Percentiles rank a stretch among this genome's conserved stretches.
phyloP scores from a whole-genome alignment of 2,329 filamentous ascomycete species.

The Pseudogymnoascus sp. region DNA sequence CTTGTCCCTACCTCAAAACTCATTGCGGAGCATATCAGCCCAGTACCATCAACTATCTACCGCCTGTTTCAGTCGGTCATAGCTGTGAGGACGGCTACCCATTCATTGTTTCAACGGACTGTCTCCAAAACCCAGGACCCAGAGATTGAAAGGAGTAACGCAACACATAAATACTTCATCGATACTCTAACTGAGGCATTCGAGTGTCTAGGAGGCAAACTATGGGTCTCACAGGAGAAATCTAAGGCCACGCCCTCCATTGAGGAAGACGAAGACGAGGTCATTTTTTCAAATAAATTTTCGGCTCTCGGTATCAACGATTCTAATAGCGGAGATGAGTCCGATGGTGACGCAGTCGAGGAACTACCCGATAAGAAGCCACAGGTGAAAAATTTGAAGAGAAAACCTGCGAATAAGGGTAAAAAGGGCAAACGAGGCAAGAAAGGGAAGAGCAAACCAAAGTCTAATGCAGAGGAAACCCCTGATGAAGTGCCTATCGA shows the following conservation, averaged over 20 bases:
- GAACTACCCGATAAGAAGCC: conserved; percentile 14
- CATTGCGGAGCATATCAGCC: conserved; percentile 30
- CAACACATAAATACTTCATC: conserved; percentile 15
- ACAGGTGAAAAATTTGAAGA: conserved; percentile 14
- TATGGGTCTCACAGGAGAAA: conserved; percentile 24
- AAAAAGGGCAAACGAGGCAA: conserved; percentile 26
- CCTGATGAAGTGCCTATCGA: conserved; percentile 37
- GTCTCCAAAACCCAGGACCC: conserved; percentile 12
- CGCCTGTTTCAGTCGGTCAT: conserved; percentile 29
- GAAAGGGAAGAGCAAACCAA: conserved; percentile 23
- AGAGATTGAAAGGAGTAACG: conserved; percentile 16
- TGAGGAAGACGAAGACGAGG: conserved; percentile 22
- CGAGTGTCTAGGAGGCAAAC: conserved; percentile 10
- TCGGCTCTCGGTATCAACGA: conserved; percentile 19
- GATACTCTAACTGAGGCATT: conserved; percentile 15
- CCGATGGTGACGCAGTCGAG: conserved; percentile 14
- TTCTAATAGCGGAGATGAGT: conserved; percentile 16
- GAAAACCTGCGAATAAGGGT: conserved; percentile 19
- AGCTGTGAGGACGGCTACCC: conserved; percentile 11
- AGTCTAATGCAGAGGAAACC: conserved; percentile 21
- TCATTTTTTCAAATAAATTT: conserved; percentile 27
- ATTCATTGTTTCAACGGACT: conserved; percentile 13
- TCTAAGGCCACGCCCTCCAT: conserved; percentile 12
- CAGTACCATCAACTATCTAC: conserved; percentile 30
- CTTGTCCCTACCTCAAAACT: conserved; percentile 35